These are phyloP conservation scores for Pyrus pyrifolia DNA, from an alignment of 306 rosid species.

Conservation along the genomic window DNA sequence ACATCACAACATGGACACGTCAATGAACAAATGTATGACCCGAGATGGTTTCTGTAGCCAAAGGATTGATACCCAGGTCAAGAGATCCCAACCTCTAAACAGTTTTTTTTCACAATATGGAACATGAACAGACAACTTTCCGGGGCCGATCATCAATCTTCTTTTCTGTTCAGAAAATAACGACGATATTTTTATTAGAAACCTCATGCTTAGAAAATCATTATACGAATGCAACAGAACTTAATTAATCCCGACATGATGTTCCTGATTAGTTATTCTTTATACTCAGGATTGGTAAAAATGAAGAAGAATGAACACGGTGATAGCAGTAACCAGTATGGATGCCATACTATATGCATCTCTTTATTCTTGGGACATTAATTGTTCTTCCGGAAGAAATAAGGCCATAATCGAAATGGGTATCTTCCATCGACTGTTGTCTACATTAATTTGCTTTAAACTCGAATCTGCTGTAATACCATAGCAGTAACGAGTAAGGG, in stretches of 20 bases:
- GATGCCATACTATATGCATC: not conserved
- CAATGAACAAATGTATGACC: conserved; percentile 26
- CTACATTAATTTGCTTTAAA: not conserved
- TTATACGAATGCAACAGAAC: not conserved
- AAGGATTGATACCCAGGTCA: conserved; percentile 21
- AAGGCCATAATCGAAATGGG: not conserved
- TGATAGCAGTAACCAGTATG: not conserved
- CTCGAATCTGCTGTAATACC: not conserved
- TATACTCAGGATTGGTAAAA: not conserved
- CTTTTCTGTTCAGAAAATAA: conserved; percentile 57
- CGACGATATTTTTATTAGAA: conserved; percentile 7
- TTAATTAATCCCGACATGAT: not conserved
- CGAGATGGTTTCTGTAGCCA: conserved; percentile 34
- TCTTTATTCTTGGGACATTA: not conserved
- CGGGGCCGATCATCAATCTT: conserved; percentile 76
- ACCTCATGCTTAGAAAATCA: not conserved
- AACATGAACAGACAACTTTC: conserved; percentile 84
- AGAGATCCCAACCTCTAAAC: not conserved
- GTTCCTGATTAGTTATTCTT: not conserved
- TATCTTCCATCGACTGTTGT: not conserved
- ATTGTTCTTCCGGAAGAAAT: not conserved
- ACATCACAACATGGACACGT: conserved; percentile 46
- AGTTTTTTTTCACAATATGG: conserved; percentile 58
- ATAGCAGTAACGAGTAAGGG: not conserved
- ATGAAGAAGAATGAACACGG: not conserved